These are phyloP conservation scores for Maudiozyma humilis DNA, from an alignment of 1,139 yeast genomes.

Conservation along the genomic window DNA sequence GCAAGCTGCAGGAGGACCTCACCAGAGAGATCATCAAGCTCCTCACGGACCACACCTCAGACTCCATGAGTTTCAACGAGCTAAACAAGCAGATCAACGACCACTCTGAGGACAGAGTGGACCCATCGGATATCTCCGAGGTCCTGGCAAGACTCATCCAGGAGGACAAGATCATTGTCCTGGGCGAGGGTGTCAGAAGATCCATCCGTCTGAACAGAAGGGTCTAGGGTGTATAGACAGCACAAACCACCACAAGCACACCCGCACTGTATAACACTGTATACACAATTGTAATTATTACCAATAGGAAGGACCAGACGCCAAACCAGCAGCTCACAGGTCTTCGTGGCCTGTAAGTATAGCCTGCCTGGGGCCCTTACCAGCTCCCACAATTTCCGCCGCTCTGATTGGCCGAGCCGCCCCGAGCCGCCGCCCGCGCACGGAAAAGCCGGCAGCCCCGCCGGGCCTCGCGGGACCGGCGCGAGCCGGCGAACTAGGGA, in stretches of 20 bases:
- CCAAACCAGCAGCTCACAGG: too few species aligned
- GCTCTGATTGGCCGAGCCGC: background rate
- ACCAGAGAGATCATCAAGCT: constrained; percentile 49
- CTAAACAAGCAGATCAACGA: constrained; percentile 60
- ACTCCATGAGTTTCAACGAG: constrained; percentile 51
- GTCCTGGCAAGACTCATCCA: constrained; percentile 61
- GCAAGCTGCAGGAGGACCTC: constrained; percentile 70
- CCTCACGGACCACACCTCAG: constrained; percentile 33
- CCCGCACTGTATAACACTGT: background rate
- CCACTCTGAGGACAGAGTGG: constrained; percentile 58
- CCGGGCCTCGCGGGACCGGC: too few species aligned
- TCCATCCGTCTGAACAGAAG: constrained; percentile 42
- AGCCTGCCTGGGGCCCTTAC: too few species aligned
- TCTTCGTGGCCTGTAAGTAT: too few species aligned
- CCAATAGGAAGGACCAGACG: too few species aligned
- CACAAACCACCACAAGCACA: too few species aligned
- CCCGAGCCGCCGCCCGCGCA: too few species aligned
- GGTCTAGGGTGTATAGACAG: too few species aligned
- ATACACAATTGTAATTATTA: background rate
- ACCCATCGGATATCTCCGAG: constrained; percentile 60
- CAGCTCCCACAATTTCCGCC: background rate
- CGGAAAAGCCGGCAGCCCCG: too few species aligned
- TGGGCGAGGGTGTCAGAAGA: constrained; percentile 69
- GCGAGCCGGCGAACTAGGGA: too few species aligned
- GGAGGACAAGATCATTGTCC: constrained; percentile 64